Percentiles rank a stretch among this genome's conserved stretches.
Conservation (phyloP, 768 basidiomycete genomes). For the Phlebiopsis flavidoalba region DNA sequence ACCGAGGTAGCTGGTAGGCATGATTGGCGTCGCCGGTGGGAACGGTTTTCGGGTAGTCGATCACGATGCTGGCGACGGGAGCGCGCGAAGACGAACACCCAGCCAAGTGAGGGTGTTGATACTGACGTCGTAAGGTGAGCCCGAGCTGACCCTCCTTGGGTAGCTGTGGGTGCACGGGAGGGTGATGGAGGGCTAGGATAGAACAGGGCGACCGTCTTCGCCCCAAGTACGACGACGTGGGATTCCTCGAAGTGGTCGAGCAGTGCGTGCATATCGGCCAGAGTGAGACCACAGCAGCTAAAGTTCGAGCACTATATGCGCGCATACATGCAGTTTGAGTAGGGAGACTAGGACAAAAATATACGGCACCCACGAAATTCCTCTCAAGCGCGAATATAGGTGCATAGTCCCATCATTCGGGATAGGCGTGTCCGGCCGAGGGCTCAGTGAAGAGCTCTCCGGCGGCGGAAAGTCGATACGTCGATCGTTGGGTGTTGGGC, state of each 20-base stretch:
- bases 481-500: neutral
- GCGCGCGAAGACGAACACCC: conserved; percentile 6
- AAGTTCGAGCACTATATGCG: conserved; percentile 37
- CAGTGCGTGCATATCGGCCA: conserved; percentile 44
- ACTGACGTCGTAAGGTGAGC: neutral
- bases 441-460: neutral
- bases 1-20: neutral
- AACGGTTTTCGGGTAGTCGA: conserved; percentile 5
- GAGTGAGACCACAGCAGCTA: conserved; percentile 41
- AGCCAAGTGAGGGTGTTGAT: conserved; percentile 9
- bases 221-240: conserved; percentile 30
- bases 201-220: conserved; percentile 26
- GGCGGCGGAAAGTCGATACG: neutral
- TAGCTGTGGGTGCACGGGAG: conserved; percentile 4
- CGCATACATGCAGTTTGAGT: neutral
- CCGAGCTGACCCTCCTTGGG: neutral
- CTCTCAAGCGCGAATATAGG: conserved; percentile 9
- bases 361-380: conserved; percentile 6
- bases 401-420: neutral
- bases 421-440: conserved; percentile 1
- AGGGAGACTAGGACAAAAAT: neutral
- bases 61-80: conserved; percentile 4
- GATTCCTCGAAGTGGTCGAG: conserved; percentile 47
- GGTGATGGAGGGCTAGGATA: conserved; percentile 23
- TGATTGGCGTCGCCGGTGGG: neutral